Base-by-base conservation (phyloP, 106 monocot genomes). In the Amphibolis antarctica region DNA sequence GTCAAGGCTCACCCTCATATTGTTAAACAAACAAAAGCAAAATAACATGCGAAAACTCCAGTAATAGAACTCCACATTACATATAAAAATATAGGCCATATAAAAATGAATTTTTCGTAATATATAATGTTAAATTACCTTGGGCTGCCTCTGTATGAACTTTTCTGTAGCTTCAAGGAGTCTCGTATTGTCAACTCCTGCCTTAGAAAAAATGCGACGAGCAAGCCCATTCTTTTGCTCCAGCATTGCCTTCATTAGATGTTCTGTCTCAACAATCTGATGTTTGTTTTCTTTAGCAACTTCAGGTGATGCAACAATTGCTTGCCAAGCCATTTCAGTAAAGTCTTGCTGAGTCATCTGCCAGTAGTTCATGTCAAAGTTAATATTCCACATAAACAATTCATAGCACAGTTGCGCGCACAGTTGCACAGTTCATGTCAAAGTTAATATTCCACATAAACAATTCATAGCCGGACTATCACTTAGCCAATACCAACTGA, bases 271-370 rank as follows among this genome's bases (percentile, higher is more conserved):
- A 42, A 99, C 87, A 56, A 99, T 90, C 62, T 99, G 98, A 66
- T 99, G 91, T 53, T 99, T 99, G 69, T 75, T 87, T 79, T 88
- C 87, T 69, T 99, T 99, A 22, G 98, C 91, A 43, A 92, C 77
- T 72, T 99, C 98, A 62, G 91, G 98, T 13, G 91, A 88, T 42
- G 82, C 73, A 66, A 92, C 91, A 59, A 99, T 85, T 44, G 75
- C 87, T 91, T 99, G 98, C 98, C 98, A 99, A 57, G 87, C 91
- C 91, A 99, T 91, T 52, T 91, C 91, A 42, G 91, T 91, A 46
- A 99, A 99, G 17, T 99, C 98, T 77, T 92, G 85, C 69, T 91
- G 98, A 4, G 78, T 79, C 58, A 92, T 88, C 98, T 99, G 62
- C 10, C 12, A 79, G 20, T 12, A 62, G 4, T 76, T 68, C 10